Base-by-base conservation (phyloP, 2,329 filamentous ascomycete species). In the Gyromitra esculenta region DNA sequence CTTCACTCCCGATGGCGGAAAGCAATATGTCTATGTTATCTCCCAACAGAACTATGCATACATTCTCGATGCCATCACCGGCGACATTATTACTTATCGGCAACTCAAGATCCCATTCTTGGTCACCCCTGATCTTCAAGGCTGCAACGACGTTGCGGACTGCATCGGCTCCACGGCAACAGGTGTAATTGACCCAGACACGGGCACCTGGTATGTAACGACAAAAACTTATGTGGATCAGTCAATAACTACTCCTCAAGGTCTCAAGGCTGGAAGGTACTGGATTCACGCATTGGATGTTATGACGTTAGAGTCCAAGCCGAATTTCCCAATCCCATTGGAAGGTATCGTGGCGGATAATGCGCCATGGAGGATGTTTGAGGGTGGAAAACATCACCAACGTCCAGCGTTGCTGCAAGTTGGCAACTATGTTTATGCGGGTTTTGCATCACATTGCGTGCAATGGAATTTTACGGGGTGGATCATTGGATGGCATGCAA, bases 21-120 rank as follows among this genome's bases (percentile, higher is more conserved):
- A 84, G 8, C 87, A 89, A 82, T 87, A 86, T 71, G 84, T 89
- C 50, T 89, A 87, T 78, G 82, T 88, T 9, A 85, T 88, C 1
- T 89, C 88, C 0, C 87, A 87, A 0, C 87, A 88, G 80, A 89
- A 89, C 81, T 88, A 88, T 65, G 81, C 89, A 5, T 88, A 88
- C 81, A 88, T 87, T 77, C 81, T 89, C 41, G 84, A 89, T 79
- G 87, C 87, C 0, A 86, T 87, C 79, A 88, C 86, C 0, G 87
- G 87, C 25, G 84, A 82, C 1, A 87, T 89, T 25, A 78, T 89
- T n/a, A 81, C 82, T 0, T 83, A 82, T 0, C 82, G 87, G 7
- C 87, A 85, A 35, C 82, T 89, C 0, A 84, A 84, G 71, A 85
- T 86, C 62, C 86, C 86, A 6, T 87, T 87, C 78, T 79, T 86